Conservation (phyloP, 306 rosid genomes). For the Acacia crassicarpa region DNA sequence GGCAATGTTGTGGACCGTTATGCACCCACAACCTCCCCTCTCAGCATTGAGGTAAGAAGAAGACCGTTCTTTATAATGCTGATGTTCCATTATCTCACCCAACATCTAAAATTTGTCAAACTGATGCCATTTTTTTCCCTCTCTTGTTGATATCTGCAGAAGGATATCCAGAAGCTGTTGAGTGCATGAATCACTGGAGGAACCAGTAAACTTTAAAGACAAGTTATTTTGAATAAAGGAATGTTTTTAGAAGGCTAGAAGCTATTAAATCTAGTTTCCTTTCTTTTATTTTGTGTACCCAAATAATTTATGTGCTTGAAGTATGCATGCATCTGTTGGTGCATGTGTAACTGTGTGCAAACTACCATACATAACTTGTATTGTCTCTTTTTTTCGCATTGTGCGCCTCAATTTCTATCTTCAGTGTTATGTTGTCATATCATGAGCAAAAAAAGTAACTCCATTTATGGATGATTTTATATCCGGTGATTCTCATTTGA, state of each 20-base stretch:
- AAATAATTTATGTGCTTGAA: slow-evolving; percentile 6
- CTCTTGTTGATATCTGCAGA: slow-evolving; percentile 44
- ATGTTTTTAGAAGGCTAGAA: slow-evolving; percentile 29
- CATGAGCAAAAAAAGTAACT: too few species aligned
- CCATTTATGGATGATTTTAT: neutral
- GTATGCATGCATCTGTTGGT: neutral
- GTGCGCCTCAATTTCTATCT: neutral
- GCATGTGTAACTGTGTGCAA: neutral
- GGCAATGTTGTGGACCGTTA: slow-evolving; percentile 92
- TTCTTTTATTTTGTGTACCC: neutral
- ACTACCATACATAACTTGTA: neutral
- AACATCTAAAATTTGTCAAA: neutral
- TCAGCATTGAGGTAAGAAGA: slow-evolving; percentile 77
- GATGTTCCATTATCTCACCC: neutral
- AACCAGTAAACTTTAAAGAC: neutral
- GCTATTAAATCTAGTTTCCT: slow-evolving; percentile 21
- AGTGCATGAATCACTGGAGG: slow-evolving; percentile 33
- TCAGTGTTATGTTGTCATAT: too few species aligned
- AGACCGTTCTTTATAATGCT: neutral
- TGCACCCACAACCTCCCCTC: slow-evolving; percentile 95
- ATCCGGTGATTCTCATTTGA: neutral
- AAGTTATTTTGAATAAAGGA: slow-evolving; percentile 38
- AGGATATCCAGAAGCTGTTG: slow-evolving; percentile 56
- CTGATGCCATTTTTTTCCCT: neutral
- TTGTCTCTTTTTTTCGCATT: neutral